Evolutionary conservation across 2,329 filamentous ascomycete genomes (phyloP), one percentile per base, ranked within the genome.

Genomic region (Dactylellina sp.): DNA sequence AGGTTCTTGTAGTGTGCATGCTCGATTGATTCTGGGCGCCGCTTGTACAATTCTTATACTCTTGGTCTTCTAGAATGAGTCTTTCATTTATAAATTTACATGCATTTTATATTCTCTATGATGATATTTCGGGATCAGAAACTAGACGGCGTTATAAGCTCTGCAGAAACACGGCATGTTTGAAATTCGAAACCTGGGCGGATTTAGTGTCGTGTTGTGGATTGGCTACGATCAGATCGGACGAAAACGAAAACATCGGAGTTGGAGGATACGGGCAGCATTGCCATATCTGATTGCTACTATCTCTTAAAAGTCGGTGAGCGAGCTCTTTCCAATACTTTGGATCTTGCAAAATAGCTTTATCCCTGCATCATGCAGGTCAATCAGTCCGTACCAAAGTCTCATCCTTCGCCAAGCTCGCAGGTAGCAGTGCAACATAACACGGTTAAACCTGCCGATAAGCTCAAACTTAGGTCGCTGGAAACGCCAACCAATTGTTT

Each of bases 301-400:
- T 40, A 40, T 40, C 6, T 40, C 37, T 6, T 12, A 14, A 40
- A 40, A 16, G n/a, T 14, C 5, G 12, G 9, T 40, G 9, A 40
- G 11, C 37, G 37, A 40, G 37, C 37, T 40, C 37, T 40, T 40
- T 14, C n/a, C 37, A 16, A 40, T 40, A 32, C 9, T 32, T 32
- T 32, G 12, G 37, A 3, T n/a, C 7, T 28, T 50, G 9, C 16
- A 47, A 24, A 20, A 24, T 7, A n/a, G n/a, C 5, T 11, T 47
- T 28, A 20, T 57, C 39, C 52, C 53, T 57, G 53, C 53, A 57
- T 42, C 4, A 25, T 57, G 53, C 53, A 32, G 12, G 37, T 25
- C 39, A 7, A 12, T 14, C n/a, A n/a, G n/a, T n/a, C n/a, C n/a
- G n/a, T n/a, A n/a, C n/a, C n/a, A n/a, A n/a, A n/a, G n/a, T n/a